Conservation (phyloP, 805 yeast species). For the Candida insectorum region DNA sequence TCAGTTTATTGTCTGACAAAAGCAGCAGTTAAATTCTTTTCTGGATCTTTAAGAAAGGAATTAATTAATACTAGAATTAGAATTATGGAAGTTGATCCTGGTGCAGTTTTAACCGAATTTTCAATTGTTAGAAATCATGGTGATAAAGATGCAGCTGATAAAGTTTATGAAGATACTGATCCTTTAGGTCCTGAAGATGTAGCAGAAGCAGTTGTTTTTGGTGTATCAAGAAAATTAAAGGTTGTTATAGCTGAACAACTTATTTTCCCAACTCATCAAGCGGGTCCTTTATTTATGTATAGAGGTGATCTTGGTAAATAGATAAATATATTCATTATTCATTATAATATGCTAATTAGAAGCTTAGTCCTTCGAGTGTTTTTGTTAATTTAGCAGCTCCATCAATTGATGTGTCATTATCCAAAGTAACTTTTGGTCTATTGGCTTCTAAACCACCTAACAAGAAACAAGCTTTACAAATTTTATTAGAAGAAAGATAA, state of each 20-base stretch:
- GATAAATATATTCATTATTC: constrained; percentile 1
- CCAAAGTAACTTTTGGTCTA: constrained; percentile 64
- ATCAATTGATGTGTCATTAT: constrained; percentile 45
- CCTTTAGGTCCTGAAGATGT: constrained; percentile 36
- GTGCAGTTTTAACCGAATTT: constrained; percentile 40
- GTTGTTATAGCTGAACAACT: constrained; percentile 38
- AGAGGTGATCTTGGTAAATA: constrained; percentile 11
- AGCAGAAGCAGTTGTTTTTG: constrained; percentile 38
- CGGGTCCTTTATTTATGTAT: constrained; percentile 25
- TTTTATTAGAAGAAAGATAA: constrained; percentile 78
- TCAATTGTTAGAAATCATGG: constrained; percentile 33
- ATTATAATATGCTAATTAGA: constrained; percentile 29
- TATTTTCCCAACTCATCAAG: constrained; percentile 38
- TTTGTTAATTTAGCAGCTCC: constrained; percentile 65
- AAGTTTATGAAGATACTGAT: constrained; percentile 31
- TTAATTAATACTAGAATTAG: constrained; percentile 32
- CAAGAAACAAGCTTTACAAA: constrained; percentile 91
- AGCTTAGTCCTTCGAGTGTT: constrained; percentile 60
- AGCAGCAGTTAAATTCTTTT: constrained; percentile 33
- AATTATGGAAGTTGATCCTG: constrained; percentile 39
- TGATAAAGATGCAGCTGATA: constrained; percentile 27
- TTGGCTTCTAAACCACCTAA: constrained; percentile 78
- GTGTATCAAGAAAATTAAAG: constrained; percentile 28
- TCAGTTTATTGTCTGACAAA: constrained; percentile 37
- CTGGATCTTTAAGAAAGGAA: constrained; percentile 34